These are phyloP conservation scores for Peterozyma toletana DNA, from an alignment of 805 yeast genomes.

Conservation along the genomic window DNA sequence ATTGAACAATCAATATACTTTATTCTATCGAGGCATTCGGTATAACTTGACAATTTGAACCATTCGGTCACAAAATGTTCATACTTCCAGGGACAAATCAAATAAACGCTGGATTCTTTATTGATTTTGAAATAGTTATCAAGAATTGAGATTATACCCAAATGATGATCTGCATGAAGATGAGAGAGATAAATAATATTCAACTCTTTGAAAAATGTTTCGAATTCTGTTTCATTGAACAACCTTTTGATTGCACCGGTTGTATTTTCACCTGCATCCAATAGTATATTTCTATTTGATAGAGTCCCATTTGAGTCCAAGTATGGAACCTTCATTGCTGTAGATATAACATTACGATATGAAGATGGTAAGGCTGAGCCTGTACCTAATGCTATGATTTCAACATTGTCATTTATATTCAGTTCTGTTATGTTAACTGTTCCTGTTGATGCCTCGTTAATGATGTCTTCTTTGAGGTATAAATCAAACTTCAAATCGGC, in stretches of 20 bases:
- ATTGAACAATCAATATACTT: slow-evolving; percentile 55
- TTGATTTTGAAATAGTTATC: slow-evolving; percentile 55
- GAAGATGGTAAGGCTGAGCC: slow-evolving; percentile 88
- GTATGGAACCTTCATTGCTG: slow-evolving; percentile 65
- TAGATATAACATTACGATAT: slow-evolving; percentile 79
- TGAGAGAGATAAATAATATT: slow-evolving; percentile 71
- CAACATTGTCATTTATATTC: slow-evolving; percentile 44
- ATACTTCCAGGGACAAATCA: slow-evolving; percentile 75
- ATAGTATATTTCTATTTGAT: slow-evolving; percentile 38
- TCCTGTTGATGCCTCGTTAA: slow-evolving; percentile 26
- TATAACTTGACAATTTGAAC: slow-evolving; percentile 38
- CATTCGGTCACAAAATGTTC: slow-evolving; percentile 64
- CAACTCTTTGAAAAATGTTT: slow-evolving; percentile 49
- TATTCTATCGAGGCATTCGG: slow-evolving; percentile 32
- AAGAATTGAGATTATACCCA: slow-evolving; percentile 71
- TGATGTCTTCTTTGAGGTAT: slow-evolving; percentile 25
- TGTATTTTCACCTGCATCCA: slow-evolving; percentile 97
- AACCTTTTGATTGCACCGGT: slow-evolving; percentile 63
- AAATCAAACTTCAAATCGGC: slow-evolving; percentile 19
- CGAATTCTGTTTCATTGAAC: slow-evolving; percentile 39
- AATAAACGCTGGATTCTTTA: slow-evolving; percentile 30
- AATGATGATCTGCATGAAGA: slow-evolving; percentile 94
- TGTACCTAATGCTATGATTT: slow-evolving; percentile 78
- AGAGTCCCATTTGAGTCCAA: slow-evolving; percentile 13
- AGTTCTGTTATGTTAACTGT: slow-evolving; percentile 16